These are phyloP conservation scores for Trametes cubensis DNA, from an alignment of 768 basidiomycete species.

Conservation along the genomic window DNA sequence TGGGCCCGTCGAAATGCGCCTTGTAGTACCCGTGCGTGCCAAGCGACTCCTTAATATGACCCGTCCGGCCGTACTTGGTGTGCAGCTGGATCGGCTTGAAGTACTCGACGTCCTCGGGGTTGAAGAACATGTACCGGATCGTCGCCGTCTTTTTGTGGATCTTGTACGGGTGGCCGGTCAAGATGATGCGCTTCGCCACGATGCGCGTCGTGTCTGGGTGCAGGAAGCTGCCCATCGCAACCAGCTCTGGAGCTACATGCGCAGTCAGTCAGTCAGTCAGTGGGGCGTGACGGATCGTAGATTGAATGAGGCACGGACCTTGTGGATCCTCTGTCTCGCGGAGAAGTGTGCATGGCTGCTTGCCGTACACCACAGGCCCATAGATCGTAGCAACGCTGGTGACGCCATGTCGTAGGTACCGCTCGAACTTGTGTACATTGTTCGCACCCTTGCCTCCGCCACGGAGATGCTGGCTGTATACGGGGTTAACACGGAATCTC, in stretches of 20 bases:
- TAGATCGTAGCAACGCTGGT: conserved; percentile 87
- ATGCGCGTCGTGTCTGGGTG: conserved; percentile 90
- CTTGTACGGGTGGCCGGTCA: conserved; percentile 96
- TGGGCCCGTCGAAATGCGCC: conserved; percentile 90
- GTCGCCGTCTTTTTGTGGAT: conserved; percentile 97
- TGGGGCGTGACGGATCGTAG: not conserved
- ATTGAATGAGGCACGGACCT: conserved; percentile 47
- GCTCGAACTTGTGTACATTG: conserved; percentile 97
- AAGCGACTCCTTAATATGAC: conserved; percentile 89
- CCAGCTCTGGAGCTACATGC: conserved; percentile 70
- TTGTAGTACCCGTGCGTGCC: conserved; percentile 98
- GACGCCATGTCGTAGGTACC: conserved; percentile 81
- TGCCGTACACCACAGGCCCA: conserved; percentile 87
- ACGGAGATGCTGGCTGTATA: conserved; percentile 90
- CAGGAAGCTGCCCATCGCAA: conserved; percentile 87
- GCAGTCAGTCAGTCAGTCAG: not conserved
- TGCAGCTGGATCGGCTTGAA: conserved; percentile 92
- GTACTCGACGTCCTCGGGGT: conserved; percentile 88
- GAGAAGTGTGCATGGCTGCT: conserved; percentile 76
- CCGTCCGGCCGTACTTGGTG: conserved; percentile 87
- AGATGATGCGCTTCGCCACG: conserved; percentile 89
- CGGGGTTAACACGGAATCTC: conserved; percentile 78
- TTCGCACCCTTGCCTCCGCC: conserved; percentile 91
- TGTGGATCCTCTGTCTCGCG: conserved; percentile 67
- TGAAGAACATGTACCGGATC: conserved; percentile 98